Base-by-base conservation (phyloP, 257 asterid species). In the Solanum chilense region DNA sequence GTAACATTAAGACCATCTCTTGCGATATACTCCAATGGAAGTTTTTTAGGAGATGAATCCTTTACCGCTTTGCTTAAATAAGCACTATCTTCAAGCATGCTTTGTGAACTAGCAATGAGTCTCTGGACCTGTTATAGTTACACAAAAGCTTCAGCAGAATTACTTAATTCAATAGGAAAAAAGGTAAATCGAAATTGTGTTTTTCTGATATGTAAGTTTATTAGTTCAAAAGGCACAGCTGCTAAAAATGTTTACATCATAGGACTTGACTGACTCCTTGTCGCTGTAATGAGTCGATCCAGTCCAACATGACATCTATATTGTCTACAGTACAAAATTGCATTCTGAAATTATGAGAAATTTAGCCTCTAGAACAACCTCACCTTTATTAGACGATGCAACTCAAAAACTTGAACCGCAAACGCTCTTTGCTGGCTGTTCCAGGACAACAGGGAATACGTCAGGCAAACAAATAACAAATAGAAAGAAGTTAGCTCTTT, bases 61-160 rank as follows among this genome's bases (percentile, higher is more conserved):
- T 90, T 92, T 68, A 88, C 41, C 15, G 96, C 88, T 87, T 93
- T 92, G 39, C 84, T 90, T 44, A 91, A 66, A 74, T 60, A 88
- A 45, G 91, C 33, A 25, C 90, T 49, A 69, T 91, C 97, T 75
- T 94, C 95, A 2, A 89, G 88, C 91, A 94, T 39, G 87, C 93
- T 90, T 13, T 97, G 98, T 1, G 94, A 92, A 5, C 92, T 92
- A 44, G 98, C 95, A 29, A 95, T 92, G 88, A 92, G 83, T 90
- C 85, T 94, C 87, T 97, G 98, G 41, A 96, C 99, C 98, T 95
- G 91, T 86, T 69, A 86, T 12, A 76, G 47, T 14, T 25, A 15
- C 7, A 76, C 35, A 76, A 76, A n/a, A 62, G 78, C n/a, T 7
- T 64, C 56, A 84, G 58, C 2, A 25, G 37, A 52, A 84, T 60